Conservation (phyloP, 345 rosid species). For the Populus euphratica region DNA sequence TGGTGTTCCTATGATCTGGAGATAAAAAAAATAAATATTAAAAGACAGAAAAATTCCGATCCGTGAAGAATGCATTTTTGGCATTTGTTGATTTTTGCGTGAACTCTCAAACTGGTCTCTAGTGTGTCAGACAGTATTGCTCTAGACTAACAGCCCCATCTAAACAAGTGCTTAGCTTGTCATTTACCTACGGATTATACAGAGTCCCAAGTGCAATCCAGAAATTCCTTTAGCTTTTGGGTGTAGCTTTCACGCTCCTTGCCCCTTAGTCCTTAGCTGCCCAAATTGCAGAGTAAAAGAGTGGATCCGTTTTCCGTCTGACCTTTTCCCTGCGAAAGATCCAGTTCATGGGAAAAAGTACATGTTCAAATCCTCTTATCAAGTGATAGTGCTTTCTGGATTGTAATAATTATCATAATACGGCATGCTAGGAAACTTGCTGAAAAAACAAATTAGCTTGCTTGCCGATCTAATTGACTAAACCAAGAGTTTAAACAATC, state of each 20-base stretch:
- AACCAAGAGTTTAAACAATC: neutral
- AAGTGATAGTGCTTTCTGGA: no score
- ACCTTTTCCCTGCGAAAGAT: no score
- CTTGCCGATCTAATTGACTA: neutral
- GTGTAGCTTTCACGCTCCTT: no score
- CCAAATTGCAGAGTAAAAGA: neutral
- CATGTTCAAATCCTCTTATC: no score
- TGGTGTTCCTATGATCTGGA: no score
- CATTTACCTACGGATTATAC: neutral
- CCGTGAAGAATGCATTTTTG: no score
- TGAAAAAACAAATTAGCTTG: neutral
- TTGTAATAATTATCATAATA: neutral
- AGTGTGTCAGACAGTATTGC: neutral
- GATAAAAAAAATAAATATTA: no score
- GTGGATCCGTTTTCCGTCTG: neutral
- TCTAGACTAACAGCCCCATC: neutral
- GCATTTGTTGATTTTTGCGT: neutral
- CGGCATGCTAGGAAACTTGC: neutral
- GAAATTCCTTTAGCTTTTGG: no score
- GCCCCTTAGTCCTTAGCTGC: no score
- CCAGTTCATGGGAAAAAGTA: no score
- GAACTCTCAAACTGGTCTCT: neutral
- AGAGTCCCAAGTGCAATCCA: no score
- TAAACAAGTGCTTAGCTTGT: neutral
- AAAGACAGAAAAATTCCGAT: no score